phyloP scores from a whole-genome alignment of 352 stramenopile species.

The Phytophthora kernoviae region DNA sequence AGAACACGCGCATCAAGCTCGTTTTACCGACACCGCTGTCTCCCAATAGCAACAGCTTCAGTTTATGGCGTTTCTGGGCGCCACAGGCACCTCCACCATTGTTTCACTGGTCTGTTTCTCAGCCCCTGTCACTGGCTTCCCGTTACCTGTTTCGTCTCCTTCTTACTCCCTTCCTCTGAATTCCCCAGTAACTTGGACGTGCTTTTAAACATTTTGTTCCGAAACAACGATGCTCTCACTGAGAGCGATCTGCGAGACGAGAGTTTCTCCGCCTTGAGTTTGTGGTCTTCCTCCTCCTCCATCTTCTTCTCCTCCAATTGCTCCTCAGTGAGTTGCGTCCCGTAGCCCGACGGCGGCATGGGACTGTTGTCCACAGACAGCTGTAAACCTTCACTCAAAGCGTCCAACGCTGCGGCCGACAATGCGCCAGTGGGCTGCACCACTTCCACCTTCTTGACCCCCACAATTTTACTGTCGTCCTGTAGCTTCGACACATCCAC shows the following conservation, averaged over 20 bases:
- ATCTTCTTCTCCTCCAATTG: conserved; percentile 88
- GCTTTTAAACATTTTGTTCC: conserved; percentile 80
- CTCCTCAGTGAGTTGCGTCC: conserved; percentile 65
- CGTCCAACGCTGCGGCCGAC: conserved; percentile 78
- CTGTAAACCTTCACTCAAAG: conserved; percentile 76
- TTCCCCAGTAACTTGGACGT: conserved; percentile 33
- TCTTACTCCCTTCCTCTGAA: conserved; percentile 23
- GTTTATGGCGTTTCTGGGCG: conserved; percentile 77
- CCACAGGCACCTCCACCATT: conserved; percentile 24
- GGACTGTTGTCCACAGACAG: conserved; percentile 67
- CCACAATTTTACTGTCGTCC: conserved; percentile 76
- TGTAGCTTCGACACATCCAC: conserved; percentile 84
- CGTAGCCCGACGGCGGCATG: conserved; percentile 22
- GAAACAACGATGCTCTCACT: conserved; percentile 72
- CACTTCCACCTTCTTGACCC: conserved; percentile 77
- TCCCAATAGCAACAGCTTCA: conserved; percentile 92
- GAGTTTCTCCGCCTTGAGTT: conserved; percentile 77
- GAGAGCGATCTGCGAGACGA: conserved; percentile 67
- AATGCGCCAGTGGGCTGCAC: conserved; percentile 75
- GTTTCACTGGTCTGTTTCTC: conserved; percentile 28
- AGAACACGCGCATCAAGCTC: conserved; percentile 94
- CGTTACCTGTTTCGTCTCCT: conserved; percentile 15
- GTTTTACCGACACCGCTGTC: conserved; percentile 94
- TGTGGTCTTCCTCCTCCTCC: conserved; percentile 87
- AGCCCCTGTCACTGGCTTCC: conserved; percentile 12